These are phyloP conservation scores for Flaveria robusta DNA, from an alignment of 129 eudicot genomes.

Conservation along the genomic window DNA sequence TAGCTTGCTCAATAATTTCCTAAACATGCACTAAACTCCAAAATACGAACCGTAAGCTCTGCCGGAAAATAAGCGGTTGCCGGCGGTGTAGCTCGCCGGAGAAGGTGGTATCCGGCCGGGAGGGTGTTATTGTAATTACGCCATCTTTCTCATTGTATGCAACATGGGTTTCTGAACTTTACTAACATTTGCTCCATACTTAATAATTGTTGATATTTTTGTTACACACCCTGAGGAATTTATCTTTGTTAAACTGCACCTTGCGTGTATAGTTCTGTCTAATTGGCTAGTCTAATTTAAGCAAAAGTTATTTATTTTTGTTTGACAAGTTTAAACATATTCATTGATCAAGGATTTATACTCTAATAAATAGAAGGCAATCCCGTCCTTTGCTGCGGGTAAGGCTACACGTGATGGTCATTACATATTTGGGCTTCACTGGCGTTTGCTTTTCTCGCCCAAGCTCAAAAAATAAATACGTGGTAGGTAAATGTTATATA, in stretches of 20 bases:
- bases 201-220: conserved; percentile 3
- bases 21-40: conserved; percentile 39
- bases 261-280: background rate
- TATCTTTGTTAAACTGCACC: background rate
- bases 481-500: too few species aligned
- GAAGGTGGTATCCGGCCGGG: background rate
- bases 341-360: too few species aligned
- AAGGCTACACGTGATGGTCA: too few species aligned
- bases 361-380: too few species aligned
- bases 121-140: conserved; percentile 18
- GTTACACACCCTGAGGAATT: background rate
- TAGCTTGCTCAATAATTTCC: conserved; percentile 32
- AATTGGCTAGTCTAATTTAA: background rate
- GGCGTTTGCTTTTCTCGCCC: too few species aligned
- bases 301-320: background rate
- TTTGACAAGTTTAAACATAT: background rate
- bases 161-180: conserved; percentile 36
- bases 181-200: conserved; percentile 12
- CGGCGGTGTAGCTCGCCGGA: conserved; percentile 11
- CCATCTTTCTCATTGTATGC: conserved; percentile 10
- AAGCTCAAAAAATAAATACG: too few species aligned
- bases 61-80: conserved; percentile 24
- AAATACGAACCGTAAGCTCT: conserved; percentile 26
- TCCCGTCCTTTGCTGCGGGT: too few species aligned
- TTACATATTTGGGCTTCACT: too few species aligned